Evolutionary conservation across 2,329 filamentous ascomycete genomes (phyloP), one percentile per base, ranked within the genome.

Genomic region (Talaromyces pinophilus): DNA sequence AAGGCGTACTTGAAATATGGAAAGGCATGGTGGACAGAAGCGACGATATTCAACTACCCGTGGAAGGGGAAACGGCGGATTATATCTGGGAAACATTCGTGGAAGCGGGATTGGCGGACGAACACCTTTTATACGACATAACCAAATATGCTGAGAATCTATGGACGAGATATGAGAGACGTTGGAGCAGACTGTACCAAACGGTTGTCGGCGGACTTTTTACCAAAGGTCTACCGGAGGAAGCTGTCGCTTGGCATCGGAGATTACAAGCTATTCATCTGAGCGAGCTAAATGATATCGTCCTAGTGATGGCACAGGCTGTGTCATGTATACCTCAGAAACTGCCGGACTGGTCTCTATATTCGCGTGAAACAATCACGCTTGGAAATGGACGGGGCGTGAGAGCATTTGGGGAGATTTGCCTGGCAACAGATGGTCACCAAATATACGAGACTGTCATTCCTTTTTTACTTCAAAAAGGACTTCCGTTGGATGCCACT

Each of bases 381-480:
- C 57, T 46, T 67, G 48, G 63, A 55, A 60, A 70, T 8, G 67
- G 69, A 19, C 61, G 67, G 6, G 74, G 76, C 11, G 46, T 82
- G 33, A 69, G 71, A 40, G 72, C 74, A 0, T 78, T 85, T 60
- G 77, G 76, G 54, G 71, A 70, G 8, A 79, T 85, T 25, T 84
- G 83, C 69, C 70, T 73, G 19, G 65, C 75, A 11, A 73, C 75
- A 11, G 68, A 74, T 5, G 73, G 77, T 52, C 77, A 78, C 59
- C 76, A 77, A 52, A 76, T 83, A 8, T 86, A 86, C 69, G 72
- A 72, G 2, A 74, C 73, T 28, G 71, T 82, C n/a, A 76, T 85
- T 30, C 73, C 79, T 17, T 68, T 69, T 19, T 71, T 85, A 1
- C 78, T 80, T 70, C 69, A 74, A 6, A 71, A 74, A 42, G 75